Conservation (phyloP, 2,329 filamentous ascomycete species). For the Madurella fahalii region DNA sequence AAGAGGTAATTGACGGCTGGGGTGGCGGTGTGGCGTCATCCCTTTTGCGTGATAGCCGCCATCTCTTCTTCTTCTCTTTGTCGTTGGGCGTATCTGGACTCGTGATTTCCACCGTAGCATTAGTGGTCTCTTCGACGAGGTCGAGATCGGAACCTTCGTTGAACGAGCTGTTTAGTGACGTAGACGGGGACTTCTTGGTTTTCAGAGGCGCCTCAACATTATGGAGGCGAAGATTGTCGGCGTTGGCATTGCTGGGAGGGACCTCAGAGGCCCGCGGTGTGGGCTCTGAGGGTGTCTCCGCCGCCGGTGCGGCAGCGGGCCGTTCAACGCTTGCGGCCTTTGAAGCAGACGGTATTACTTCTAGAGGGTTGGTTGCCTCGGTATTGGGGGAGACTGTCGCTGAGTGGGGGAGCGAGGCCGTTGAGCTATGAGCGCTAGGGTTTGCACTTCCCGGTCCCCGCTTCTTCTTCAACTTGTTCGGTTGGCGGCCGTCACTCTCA, state of each 20-base stretch:
- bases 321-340: constrained; percentile 17
- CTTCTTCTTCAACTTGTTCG: constrained; percentile 91
- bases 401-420: constrained; percentile 61
- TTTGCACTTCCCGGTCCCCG: constrained; percentile 70
- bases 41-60: constrained; percentile 67
- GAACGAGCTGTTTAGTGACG: constrained; percentile 70
- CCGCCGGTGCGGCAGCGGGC: not conserved
- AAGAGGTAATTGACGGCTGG: constrained; percentile 40
- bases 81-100: constrained; percentile 31
- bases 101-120: constrained; percentile 7
- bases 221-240: constrained; percentile 38
- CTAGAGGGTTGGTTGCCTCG: constrained; percentile 46
- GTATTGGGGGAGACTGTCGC: constrained; percentile 43
- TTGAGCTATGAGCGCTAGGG: constrained; percentile 87
- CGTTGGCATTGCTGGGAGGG: constrained; percentile 30
- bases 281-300: constrained; percentile 40
- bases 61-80: constrained; percentile 65
- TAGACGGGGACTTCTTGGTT: constrained; percentile 67
- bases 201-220: constrained; percentile 51
- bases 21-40: constrained; percentile 49
- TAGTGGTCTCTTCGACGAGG: constrained; percentile 55
- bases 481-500: constrained; percentile 64
- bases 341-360: constrained; percentile 28
- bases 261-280: constrained; percentile 46
- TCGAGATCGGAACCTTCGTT: constrained; percentile 83